These are phyloP conservation scores for Crucihimalaya himalaica DNA, from an alignment of 345 rosid genomes.

Conservation along the genomic window DNA sequence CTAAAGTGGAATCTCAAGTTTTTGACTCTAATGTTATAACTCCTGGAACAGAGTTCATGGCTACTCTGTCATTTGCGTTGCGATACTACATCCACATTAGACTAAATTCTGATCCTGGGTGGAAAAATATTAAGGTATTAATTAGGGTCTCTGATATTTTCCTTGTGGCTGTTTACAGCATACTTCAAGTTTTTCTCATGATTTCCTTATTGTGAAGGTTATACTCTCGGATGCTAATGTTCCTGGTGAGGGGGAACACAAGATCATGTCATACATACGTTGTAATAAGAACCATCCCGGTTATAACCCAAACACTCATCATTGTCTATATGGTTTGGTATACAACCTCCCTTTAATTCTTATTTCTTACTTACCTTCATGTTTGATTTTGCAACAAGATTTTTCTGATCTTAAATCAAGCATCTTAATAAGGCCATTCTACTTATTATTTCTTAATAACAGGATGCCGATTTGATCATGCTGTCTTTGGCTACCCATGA, in stretches of 20 bases:
- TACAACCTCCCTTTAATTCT: slow-evolving; percentile 38
- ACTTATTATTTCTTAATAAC: slow-evolving; percentile 12
- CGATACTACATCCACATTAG: slow-evolving; percentile 83
- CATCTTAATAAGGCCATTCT: neutral
- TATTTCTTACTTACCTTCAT: slow-evolving; percentile 7
- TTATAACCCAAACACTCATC: slow-evolving; percentile 83
- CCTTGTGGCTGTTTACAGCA: neutral
- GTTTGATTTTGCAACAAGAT: slow-evolving; percentile 9
- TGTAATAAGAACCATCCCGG: slow-evolving; percentile 90
- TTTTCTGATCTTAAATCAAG: slow-evolving; percentile 8
- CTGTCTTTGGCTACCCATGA: slow-evolving; percentile 96
- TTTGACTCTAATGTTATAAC: slow-evolving; percentile 93
- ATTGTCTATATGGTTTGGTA: slow-evolving; percentile 98
- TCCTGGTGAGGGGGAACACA: slow-evolving; percentile 99
- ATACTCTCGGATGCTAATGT: slow-evolving; percentile 97
- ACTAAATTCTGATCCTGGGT: slow-evolving; percentile 90
- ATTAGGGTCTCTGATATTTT: neutral
- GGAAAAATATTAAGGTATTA: slow-evolving; percentile 86
- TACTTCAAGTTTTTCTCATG: slow-evolving; percentile 31
- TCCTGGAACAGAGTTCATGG: slow-evolving; percentile 94
- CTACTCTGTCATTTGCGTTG: slow-evolving; percentile 79
- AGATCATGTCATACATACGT: slow-evolving; percentile 87
- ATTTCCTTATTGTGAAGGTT: slow-evolving; percentile 60
- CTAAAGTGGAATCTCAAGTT: slow-evolving; percentile 63
- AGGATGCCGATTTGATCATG: slow-evolving; percentile 99